Conservation (phyloP, 2,329 filamentous ascomycete genomes). For the Moelleriella libera region DNA sequence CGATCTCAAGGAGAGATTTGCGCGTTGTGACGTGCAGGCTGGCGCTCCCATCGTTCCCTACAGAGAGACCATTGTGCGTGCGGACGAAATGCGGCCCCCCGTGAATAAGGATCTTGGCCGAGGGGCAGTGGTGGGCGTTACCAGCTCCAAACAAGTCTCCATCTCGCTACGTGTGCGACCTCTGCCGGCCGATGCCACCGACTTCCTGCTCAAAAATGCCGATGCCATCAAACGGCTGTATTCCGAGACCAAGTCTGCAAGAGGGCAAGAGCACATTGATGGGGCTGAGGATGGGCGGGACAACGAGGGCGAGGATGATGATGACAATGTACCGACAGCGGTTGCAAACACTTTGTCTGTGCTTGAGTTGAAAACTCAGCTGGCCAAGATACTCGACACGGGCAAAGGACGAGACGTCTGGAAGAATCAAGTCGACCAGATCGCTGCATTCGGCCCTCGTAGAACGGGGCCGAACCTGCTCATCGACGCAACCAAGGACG, state of each 20-base stretch:
- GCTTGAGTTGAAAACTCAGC: conserved; percentile 62
- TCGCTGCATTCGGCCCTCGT: conserved; percentile 80
- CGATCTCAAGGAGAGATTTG: conserved; percentile 84
- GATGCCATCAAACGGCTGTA: conserved; percentile 69
- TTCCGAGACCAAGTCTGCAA: conserved; percentile 43
- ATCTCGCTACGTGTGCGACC: conserved; percentile 67
- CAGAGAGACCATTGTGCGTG: conserved; percentile 76
- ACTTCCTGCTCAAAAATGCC: conserved; percentile 71
- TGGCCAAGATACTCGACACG: conserved; percentile 53
- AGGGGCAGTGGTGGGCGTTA: conserved; percentile 61
- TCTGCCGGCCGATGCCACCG: conserved; percentile 62
- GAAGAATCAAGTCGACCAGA: conserved; percentile 62
- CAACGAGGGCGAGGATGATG: conserved; percentile 20
- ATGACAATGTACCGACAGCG: conserved; percentile 9
- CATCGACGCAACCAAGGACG: conserved; percentile 64
- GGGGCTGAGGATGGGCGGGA: conserved; percentile 8
- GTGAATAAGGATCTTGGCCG: conserved; percentile 76
- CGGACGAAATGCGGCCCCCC: conserved; percentile 82
- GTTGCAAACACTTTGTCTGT: conserved; percentile 51
- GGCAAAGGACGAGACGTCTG: conserved; percentile 62
- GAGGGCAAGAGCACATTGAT: conserved; percentile 10
- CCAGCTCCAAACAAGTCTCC: conserved; percentile 74
- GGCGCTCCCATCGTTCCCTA: conserved; percentile 93
- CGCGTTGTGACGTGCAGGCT: conserved; percentile 85
- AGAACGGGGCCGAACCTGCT: conserved; percentile 79